Base-by-base conservation (phyloP, 2,329 filamentous ascomycete species). In the Lasiodiplodia citricola region DNA sequence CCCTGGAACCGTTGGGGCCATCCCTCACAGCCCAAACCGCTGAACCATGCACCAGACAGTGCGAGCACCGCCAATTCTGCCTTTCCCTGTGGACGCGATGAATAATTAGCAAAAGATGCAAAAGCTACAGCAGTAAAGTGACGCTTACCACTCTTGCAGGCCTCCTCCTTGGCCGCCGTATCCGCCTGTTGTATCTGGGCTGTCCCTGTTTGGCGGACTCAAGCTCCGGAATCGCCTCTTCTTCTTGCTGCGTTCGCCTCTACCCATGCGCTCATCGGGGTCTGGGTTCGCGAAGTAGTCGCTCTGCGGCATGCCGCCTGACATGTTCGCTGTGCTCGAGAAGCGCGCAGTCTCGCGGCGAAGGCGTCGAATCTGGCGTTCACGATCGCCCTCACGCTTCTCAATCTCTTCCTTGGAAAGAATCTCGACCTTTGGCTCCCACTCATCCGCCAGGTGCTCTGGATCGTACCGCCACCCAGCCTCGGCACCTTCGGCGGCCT, bases 391-490 rank as follows among this genome's bases (percentile, higher is more conserved):
- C 80, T 99, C 96, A 35, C 96, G 89, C 83, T 97, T 97, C 81
- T 99, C 96, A 66, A 99, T 98, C 77, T 99, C 96, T 74, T 99
- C 96, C 74, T 97, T 97, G 50, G 91, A 94, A 2, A 99, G 82
- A 0, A 83, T 81, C 72, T 86, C 84, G 23, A 86, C 80, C 71
- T 84, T 84, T 1, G 84, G 84, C 70, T 85, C 83, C 84, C 84
- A 86, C 56, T 84, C 83, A 47, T 79, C 79, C 52, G 82, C 94
- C 3, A 98, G 86, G 69, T 93, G 91, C 76, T 98, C 96, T 2
- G 93, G 92, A 73, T 99, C 96, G 77, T 97, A 97, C 71, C 96
- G 88, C 95, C 96, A 98, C 2, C 96, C 96, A 16, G 94, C 94
- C 69, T 94, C 92, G n/a, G 91, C 90, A 2, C 84, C 83, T 73